phyloP scores from a whole-genome alignment of 2,329 filamentous ascomycete genomes.

The Penicillium sp. region DNA sequence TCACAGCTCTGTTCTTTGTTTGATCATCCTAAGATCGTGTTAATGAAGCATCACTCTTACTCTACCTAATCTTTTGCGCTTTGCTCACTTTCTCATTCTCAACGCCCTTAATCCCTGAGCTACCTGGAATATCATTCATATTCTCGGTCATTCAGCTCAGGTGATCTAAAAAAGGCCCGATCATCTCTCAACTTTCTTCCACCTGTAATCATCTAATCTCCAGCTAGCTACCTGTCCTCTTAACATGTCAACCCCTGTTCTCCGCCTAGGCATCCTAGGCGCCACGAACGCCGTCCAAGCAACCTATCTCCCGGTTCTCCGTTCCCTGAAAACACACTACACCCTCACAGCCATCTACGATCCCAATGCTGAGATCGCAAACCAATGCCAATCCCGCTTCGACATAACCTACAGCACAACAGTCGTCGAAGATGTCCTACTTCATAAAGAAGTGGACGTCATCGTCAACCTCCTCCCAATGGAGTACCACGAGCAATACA shows the following conservation, averaged over 20 bases:
- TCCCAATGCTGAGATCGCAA: slow-evolving; percentile 12
- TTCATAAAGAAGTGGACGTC: slow-evolving; percentile 40
- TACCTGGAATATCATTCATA: background rate
- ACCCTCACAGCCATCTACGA: slow-evolving; percentile 52
- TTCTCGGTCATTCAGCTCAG: background rate
- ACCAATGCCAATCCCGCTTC: slow-evolving; percentile 11
- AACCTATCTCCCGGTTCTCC: slow-evolving; percentile 53
- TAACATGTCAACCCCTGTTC: slow-evolving; percentile 22
- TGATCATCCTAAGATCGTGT: background rate
- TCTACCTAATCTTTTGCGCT: background rate
- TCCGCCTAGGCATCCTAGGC: slow-evolving; percentile 38
- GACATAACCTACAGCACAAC: slow-evolving; percentile 32
- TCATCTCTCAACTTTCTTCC: background rate
- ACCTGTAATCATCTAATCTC: background rate
- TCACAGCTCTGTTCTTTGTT: background rate
- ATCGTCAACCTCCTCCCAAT: slow-evolving; percentile 57
- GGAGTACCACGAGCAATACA: slow-evolving; percentile 55
- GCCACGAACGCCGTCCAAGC: slow-evolving; percentile 50
- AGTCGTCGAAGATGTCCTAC: slow-evolving; percentile 46
- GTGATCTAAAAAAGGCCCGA: background rate
- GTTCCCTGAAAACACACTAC: slow-evolving; percentile 44
- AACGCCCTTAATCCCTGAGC: background rate
- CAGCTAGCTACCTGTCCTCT: background rate
- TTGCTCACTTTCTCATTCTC: background rate
- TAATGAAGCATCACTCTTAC: background rate